Evolutionary conservation across 2,329 filamentous ascomycete genomes (phyloP).

Genomic region (Xylariaceae sp.): DNA sequence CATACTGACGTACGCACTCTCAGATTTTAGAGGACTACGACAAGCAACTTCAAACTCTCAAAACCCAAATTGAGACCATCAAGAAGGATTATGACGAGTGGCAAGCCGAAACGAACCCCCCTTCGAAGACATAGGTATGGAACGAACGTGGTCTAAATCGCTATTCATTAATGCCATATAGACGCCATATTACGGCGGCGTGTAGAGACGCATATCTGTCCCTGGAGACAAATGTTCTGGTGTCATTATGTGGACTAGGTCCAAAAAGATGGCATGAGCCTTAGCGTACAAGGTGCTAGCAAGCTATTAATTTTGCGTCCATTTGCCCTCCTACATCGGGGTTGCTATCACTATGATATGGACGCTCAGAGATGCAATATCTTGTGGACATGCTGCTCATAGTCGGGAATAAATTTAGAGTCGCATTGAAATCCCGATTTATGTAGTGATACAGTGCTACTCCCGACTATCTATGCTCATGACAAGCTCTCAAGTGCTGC

Average conservation of each 20-base stretch:
- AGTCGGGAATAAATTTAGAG: background rate
- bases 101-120: conserved; percentile 56
- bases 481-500: conserved; percentile 2
- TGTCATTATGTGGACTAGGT: conserved; percentile 13
- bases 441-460: background rate
- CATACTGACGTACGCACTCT: conserved; percentile 27
- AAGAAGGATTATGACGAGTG: conserved; percentile 63
- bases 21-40: conserved; percentile 83
- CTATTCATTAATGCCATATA: conserved; percentile 19
- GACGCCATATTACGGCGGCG: conserved; percentile 2
- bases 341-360: background rate
- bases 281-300: conserved; percentile 18
- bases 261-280: conserved; percentile 21
- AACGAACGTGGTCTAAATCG: background rate
- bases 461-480: conserved; percentile 1
- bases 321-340: background rate
- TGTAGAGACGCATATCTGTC: background rate
- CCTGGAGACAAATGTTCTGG: conserved; percentile 18
- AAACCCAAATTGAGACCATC: conserved; percentile 71
- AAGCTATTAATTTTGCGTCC: background rate
- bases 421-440: conserved; percentile 5
- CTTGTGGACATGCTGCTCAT: background rate
- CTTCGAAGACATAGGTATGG: conserved; percentile 36
- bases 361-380: background rate
- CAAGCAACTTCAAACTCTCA: conserved; percentile 77